Percentiles rank a stretch among this genome's conserved stretches.
Evolutionary conservation across 1,284 basidiomycete genomes (phyloP).

Genomic region (Ceratobasidium sp.): DNA sequence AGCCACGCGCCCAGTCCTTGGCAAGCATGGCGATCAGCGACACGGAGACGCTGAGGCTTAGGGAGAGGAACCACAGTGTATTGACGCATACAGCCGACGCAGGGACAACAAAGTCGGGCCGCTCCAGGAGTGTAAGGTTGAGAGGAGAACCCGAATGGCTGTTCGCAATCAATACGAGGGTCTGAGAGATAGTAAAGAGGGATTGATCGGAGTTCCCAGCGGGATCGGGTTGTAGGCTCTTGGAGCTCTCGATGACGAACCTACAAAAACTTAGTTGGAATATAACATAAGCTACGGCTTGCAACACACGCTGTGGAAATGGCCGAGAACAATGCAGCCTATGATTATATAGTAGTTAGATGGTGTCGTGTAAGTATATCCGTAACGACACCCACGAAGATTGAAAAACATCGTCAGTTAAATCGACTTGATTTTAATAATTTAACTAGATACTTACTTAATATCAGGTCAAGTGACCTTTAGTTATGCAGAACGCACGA

Average conservation of each 20-base stretch:
- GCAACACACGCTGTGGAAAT: slow-evolving; percentile 8
- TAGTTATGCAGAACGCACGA: background rate
- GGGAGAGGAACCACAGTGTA: slow-evolving; percentile 27
- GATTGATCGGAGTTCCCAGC: background rate
- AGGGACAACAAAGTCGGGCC: background rate
- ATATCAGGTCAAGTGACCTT: slow-evolving; percentile 8
- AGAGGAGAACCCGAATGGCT: background rate
- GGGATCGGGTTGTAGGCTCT: slow-evolving; percentile 1
- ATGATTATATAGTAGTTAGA: background rate
- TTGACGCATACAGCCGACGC: slow-evolving; percentile 17
- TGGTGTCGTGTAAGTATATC: no score
- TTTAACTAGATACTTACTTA: background rate
- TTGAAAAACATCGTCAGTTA: background rate
- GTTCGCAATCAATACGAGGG: background rate
- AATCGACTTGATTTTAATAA: background rate
- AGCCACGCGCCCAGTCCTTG: slow-evolving; percentile 18
- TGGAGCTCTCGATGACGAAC: slow-evolving; percentile 15
- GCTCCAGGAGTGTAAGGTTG: background rate
- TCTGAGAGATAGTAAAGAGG: background rate
- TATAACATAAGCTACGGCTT: background rate
- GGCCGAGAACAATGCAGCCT: slow-evolving; percentile 32
- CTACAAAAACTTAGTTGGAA: background rate
- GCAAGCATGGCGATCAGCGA: slow-evolving; percentile 24
- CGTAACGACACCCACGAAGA: slow-evolving; percentile 10
- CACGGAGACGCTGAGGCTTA: slow-evolving; percentile 13